Percentiles rank a stretch among this genome's conserved stretches.
phyloP scores from a whole-genome alignment of 768 basidiomycete species.

The Amanita fuliginea region DNA sequence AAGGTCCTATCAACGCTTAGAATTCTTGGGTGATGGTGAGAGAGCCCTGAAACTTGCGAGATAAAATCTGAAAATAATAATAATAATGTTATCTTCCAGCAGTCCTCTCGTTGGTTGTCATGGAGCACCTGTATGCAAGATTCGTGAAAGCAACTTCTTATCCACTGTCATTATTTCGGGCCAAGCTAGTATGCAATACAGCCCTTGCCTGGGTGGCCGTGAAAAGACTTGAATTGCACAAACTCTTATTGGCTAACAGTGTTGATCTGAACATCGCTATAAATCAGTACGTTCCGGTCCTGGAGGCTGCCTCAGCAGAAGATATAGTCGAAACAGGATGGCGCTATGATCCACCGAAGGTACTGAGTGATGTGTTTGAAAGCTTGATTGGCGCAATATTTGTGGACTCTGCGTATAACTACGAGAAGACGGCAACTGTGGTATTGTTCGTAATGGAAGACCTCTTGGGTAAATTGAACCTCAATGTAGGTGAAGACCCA shows the following conservation, averaged over 20 bases:
- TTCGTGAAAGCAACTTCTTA: slow-evolving; percentile 67
- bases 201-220: slow-evolving; percentile 65
- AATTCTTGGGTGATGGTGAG: slow-evolving; percentile 86
- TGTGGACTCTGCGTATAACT: slow-evolving; percentile 67
- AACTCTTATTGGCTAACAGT: slow-evolving; percentile 58
- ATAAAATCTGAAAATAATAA: not conserved
- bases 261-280: slow-evolving; percentile 59
- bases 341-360: slow-evolving; percentile 82
- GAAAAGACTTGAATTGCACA: slow-evolving; percentile 54
- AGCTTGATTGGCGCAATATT: slow-evolving; percentile 77
- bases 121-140: slow-evolving; percentile 58
- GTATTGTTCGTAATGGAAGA: slow-evolving; percentile 58
- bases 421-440: slow-evolving; percentile 53
- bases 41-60: not conserved
- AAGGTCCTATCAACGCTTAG: slow-evolving; percentile 74
- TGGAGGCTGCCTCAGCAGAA: slow-evolving; percentile 41
- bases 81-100: slow-evolving; percentile 34
- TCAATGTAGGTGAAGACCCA: slow-evolving; percentile 57
- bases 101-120: slow-evolving; percentile 60
- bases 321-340: slow-evolving; percentile 63
- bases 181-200: slow-evolving; percentile 62
- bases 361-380: slow-evolving; percentile 76
- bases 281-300: slow-evolving; percentile 43
- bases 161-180: slow-evolving; percentile 60
- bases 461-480: slow-evolving; percentile 47